Base-by-base conservation (phyloP, 2,329 filamentous ascomycete species). In the Cercospora sesami region DNA sequence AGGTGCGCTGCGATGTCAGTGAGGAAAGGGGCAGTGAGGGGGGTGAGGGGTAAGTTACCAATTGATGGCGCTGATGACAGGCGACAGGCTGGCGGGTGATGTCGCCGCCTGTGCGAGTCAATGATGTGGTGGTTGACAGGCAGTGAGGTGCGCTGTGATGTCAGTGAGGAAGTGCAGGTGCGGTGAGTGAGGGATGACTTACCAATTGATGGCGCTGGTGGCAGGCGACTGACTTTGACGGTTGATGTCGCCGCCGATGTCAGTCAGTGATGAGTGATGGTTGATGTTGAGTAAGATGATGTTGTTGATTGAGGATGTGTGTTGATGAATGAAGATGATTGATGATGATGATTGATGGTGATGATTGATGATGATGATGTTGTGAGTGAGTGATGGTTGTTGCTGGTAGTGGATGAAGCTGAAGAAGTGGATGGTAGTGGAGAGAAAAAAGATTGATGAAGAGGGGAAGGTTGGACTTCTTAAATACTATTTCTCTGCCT, bases 261-360 rank as follows among this genome's bases (percentile, higher is more conserved):
- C 21, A 59, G 55, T 59, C 26, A 59, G 55, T 59, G 55, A 21
- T 59, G 55, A 23, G 16, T 59, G 55, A 30, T 33, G 28, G 55
- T 12, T 59, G 55, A 30, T 33, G 28, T 26, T 58, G 26, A 59
- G 16, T 31, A 18, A 33, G 26, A 14, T 31, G 55, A 21, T 33
- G 55, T 59, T 59, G 55, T 58, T 58, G n/a, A n/a, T n/a, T 58
- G 55, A 53, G 21, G 28, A 59, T 33, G 55, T 36, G 55, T 59
- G 55, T 53, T 12, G 23, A 30, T 59, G 55, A 58, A 28, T 58
- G 55, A 58, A 18, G 53, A 33, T 58, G 26, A 7, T 57, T 28
- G 28, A 31, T 57, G 53, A 58, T 58, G 14, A 23, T 30, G 53
- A 39, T 16, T 39, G 33, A 39, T 16, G 33, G 16, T 39, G 36